phyloP scores from a whole-genome alignment of 345 rosid genomes.

The Gossypium turneri region DNA sequence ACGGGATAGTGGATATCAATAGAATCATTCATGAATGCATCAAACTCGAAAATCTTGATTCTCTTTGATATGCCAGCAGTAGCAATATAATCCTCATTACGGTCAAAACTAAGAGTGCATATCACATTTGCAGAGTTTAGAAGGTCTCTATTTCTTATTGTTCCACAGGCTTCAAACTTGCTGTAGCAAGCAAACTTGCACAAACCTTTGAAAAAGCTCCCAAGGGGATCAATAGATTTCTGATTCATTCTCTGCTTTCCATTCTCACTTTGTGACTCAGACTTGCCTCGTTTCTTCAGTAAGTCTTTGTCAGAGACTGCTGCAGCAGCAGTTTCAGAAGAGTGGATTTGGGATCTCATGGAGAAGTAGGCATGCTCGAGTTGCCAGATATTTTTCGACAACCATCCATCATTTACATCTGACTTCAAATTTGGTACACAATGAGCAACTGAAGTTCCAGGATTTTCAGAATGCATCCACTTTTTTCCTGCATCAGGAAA shows the following conservation, averaged over 20 bases:
- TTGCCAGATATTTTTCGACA: slow-evolving; percentile 54
- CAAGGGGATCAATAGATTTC: slow-evolving; percentile 43
- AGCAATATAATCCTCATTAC: slow-evolving; percentile 72
- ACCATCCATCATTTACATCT: slow-evolving; percentile 39
- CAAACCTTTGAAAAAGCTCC: slow-evolving; percentile 68
- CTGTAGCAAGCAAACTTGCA: slow-evolving; percentile 73
- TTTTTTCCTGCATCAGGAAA: slow-evolving; percentile 24
- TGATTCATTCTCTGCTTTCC: slow-evolving; percentile 30
- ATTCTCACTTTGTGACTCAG: slow-evolving; percentile 32
- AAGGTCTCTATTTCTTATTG: slow-evolving; percentile 67
- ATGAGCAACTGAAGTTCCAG: slow-evolving; percentile 25
- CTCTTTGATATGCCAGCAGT: slow-evolving; percentile 89
- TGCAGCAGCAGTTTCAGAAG: slow-evolving; percentile 29
- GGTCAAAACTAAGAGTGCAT: slow-evolving; percentile 75
- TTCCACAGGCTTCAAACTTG: slow-evolving; percentile 73
- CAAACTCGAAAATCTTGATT: slow-evolving; percentile 78
- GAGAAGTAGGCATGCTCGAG: slow-evolving; percentile 81
- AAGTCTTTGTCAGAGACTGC: slow-evolving; percentile 38
- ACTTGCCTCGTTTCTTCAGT: slow-evolving; percentile 31
- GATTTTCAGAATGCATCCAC: slow-evolving; percentile 19
- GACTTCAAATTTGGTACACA: slow-evolving; percentile 30
- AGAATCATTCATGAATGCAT: slow-evolving; percentile 61
- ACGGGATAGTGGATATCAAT: slow-evolving; percentile 76
- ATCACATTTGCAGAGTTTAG: slow-evolving; percentile 71
- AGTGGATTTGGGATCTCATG: slow-evolving; percentile 52